Evolutionary conservation across 495 filamentous ascomycete species (phyloP).

Genomic region (Aspergillus cristatus): DNA sequence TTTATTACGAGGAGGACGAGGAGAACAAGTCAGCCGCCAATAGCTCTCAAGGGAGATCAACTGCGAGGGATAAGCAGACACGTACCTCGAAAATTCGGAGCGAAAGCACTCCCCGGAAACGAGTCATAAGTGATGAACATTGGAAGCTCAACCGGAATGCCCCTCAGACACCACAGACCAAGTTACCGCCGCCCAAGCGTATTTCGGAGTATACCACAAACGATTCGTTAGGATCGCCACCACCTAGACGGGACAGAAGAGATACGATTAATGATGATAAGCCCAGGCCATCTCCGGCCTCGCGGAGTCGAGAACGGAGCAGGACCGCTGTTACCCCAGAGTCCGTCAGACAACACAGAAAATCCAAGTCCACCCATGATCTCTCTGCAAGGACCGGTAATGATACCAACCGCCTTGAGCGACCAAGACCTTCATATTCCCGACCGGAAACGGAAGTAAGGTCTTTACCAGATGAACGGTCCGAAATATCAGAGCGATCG

Average conservation of each 20-base stretch:
- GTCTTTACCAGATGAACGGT: conserved; percentile 6
- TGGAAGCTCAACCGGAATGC: conserved; percentile 51
- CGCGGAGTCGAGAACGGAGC: conserved; percentile 7
- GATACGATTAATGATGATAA: conserved; percentile 16
- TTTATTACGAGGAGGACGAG: conserved; percentile 30
- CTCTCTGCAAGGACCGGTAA: conserved; percentile 12
- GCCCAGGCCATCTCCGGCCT: conserved; percentile 6
- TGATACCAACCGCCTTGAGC: conserved; percentile 5
- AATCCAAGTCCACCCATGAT: conserved; percentile 11
- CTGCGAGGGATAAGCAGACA: conserved; percentile 13
- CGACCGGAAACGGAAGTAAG: conserved; percentile 10
- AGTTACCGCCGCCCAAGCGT: conserved; percentile 44
- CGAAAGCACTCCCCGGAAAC: conserved; percentile 58
- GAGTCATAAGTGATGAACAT: conserved; percentile 72
- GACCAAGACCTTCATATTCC: conserved; percentile 8
- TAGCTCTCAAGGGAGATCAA: no score
- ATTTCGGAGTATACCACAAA: conserved; percentile 35
- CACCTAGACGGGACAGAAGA: conserved; percentile 4
- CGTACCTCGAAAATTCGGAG: conserved; percentile 20
- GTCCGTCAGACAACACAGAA: conserved; percentile 9
- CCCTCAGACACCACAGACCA: conserved; percentile 35
- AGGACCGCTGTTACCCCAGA: conserved; percentile 7
- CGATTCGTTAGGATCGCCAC: conserved; percentile 17
- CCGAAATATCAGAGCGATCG: conserved; percentile 17
- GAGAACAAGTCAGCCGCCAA: conserved; percentile 22